Conservation (phyloP, 1,139 yeast genomes). For the Candida frijolesensis region DNA sequence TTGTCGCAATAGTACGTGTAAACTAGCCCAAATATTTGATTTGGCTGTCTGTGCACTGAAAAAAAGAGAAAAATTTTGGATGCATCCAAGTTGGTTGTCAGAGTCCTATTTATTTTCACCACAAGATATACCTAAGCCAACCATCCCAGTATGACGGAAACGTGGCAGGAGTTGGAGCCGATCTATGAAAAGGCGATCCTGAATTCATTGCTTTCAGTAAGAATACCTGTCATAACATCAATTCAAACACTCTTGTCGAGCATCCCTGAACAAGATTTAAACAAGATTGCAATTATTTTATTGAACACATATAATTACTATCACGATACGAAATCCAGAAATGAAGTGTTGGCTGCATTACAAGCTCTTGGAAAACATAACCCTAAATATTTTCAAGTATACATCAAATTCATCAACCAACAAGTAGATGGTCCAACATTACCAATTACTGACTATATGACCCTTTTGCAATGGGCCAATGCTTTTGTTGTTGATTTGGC, state of each 20-base stretch:
- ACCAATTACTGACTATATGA: conserved; percentile 57
- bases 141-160: conserved; percentile 4
- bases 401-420: conserved; percentile 39
- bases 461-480: conserved; percentile 60
- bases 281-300: conserved; percentile 26
- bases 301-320: conserved; percentile 53
- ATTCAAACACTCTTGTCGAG: conserved; percentile 18
- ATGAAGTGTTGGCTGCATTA: conserved; percentile 40
- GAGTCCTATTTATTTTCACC: neutral
- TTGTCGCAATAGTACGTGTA: neutral
- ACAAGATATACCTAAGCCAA: neutral
- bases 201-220: conserved; percentile 35
- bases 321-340: conserved; percentile 51
- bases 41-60: neutral
- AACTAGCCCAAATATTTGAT: neutral
- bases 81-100: neutral
- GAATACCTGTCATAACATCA: conserved; percentile 32
- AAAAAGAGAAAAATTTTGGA: neutral
- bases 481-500: conserved; percentile 27
- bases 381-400: conserved; percentile 32
- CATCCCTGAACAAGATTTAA: conserved; percentile 24
- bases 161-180: conserved; percentile 19
- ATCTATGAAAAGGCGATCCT: conserved; percentile 26
- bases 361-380: conserved; percentile 33
- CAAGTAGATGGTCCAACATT: conserved; percentile 33